phyloP scores from a whole-genome alignment of 2,329 filamentous ascomycete species.

The Apiospora sp. region DNA sequence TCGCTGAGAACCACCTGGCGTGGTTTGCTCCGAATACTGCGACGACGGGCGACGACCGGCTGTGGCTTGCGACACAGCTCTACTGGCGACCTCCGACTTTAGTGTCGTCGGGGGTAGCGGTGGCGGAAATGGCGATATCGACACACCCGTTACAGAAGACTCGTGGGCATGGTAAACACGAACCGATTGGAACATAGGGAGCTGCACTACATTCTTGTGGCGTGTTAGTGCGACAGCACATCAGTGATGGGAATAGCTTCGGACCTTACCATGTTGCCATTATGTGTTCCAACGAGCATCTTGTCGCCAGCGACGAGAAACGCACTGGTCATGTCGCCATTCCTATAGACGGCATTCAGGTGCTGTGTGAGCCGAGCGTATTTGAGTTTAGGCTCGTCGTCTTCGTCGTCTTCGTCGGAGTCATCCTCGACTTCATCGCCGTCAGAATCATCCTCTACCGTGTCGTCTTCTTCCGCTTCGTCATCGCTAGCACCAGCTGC shows the following conservation, averaged over 20 bases:
- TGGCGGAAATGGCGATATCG: slow-evolving; percentile 85
- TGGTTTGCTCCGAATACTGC: slow-evolving; percentile 50
- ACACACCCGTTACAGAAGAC: slow-evolving; percentile 88
- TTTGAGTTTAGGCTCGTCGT: slow-evolving; percentile 94
- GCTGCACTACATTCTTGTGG: slow-evolving; percentile 79
- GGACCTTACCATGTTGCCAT: slow-evolving; percentile 86
- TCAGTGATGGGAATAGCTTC: slow-evolving; percentile 15
- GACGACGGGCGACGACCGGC: slow-evolving; percentile 46
- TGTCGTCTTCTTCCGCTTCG: slow-evolving; percentile 43
- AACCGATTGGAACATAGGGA: slow-evolving; percentile 82
- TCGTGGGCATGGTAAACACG: slow-evolving; percentile 92
- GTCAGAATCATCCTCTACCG: slow-evolving; percentile 54
- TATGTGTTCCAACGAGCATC: slow-evolving; percentile 96
- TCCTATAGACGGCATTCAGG: slow-evolving; percentile 83
- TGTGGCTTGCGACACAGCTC: slow-evolving; percentile 45
- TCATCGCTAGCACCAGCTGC: slow-evolving; percentile 24
- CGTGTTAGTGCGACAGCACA: slow-evolving; percentile 14
- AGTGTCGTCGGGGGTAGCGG: slow-evolving; percentile 60
- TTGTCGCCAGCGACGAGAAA: slow-evolving; percentile 95
- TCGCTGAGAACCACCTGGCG: slow-evolving; percentile 53
- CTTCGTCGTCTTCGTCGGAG: slow-evolving; percentile 81
- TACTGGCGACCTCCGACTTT: slow-evolving; percentile 50
- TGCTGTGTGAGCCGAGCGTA: slow-evolving; percentile 87
- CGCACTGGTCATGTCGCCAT: slow-evolving; percentile 92
- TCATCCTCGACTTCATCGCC: slow-evolving; percentile 67